These are phyloP conservation scores for Wickerhamomyces hampshirensis DNA, from an alignment of 805 yeast species.

Conservation along the genomic window DNA sequence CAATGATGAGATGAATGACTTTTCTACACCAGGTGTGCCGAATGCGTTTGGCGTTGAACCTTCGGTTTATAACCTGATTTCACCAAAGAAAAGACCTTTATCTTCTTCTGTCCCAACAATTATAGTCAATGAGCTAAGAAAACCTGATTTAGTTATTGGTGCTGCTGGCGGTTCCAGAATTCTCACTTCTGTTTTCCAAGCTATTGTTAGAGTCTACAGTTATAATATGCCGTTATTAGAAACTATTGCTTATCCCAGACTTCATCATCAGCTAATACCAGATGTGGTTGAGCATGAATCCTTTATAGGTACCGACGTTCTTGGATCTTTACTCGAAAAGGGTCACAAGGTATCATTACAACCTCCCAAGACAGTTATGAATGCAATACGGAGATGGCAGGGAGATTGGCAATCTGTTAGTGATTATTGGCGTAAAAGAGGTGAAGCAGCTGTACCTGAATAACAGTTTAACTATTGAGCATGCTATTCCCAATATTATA, in stretches of 20 bases:
- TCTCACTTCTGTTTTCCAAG: conserved; percentile 77
- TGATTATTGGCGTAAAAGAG: conserved; percentile 88
- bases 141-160: conserved; percentile 69
- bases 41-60: conserved; percentile 83
- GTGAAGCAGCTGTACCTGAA: conserved; percentile 48
- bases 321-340: conserved; percentile 30
- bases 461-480: neutral
- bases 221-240: conserved; percentile 56
- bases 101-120: conserved; percentile 81
- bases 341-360: conserved; percentile 47
- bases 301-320: conserved; percentile 39
- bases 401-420: conserved; percentile 63
- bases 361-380: conserved; percentile 51
- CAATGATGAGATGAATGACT: conserved; percentile 94
- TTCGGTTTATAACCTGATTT: conserved; percentile 70
- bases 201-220: conserved; percentile 61
- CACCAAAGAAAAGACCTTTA: conserved; percentile 76
- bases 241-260: conserved; percentile 71
- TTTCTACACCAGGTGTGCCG: conserved; percentile 61
- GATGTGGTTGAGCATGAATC: conserved; percentile 59
- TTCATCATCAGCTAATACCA: conserved; percentile 89
- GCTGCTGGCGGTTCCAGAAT: conserved; percentile 95
- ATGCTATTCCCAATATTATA: too few species aligned
- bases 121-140: conserved; percentile 40
- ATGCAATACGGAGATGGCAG: conserved; percentile 41